Evolutionary conservation across 2,329 filamentous ascomycete species (phyloP).

Genomic region (Colletotrichum tanaceti): DNA sequence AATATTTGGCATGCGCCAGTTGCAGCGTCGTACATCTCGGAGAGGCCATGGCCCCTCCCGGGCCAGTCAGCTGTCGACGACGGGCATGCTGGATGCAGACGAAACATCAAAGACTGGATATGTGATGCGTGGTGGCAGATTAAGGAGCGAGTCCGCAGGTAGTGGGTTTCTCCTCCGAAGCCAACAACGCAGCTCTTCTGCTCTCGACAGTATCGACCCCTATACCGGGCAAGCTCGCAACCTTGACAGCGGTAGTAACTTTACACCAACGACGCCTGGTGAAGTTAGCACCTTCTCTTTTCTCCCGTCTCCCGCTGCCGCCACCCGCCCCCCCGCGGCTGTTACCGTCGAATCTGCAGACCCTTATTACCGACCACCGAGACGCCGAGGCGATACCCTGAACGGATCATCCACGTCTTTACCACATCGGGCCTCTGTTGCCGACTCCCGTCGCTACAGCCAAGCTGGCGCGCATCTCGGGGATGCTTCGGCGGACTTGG

Average conservation of each 20-base stretch:
- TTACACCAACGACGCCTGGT: slow-evolving; percentile 78
- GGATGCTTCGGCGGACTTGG: slow-evolving; percentile 55
- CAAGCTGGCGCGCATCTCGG: slow-evolving; percentile 49
- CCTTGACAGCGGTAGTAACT: slow-evolving; percentile 71
- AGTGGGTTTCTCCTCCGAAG: slow-evolving; percentile 59
- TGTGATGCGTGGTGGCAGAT: slow-evolving; percentile 62
- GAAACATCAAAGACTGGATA: slow-evolving; percentile 73
- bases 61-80: slow-evolving; percentile 84
- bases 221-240: slow-evolving; percentile 59
- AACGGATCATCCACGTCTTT: slow-evolving; percentile 51
- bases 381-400: slow-evolving; percentile 74
- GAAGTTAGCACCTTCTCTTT: slow-evolving; percentile 80
- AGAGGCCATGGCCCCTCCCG: slow-evolving; percentile 71
- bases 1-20: slow-evolving; percentile 90
- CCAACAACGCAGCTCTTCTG: slow-evolving; percentile 66
- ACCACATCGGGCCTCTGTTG: slow-evolving; percentile 46
- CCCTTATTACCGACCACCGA: slow-evolving; percentile 89
- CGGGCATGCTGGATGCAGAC: slow-evolving; percentile 80
- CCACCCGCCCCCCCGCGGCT: slow-evolving; percentile 57
- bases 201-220: slow-evolving; percentile 62
- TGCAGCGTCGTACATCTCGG: slow-evolving; percentile 77
- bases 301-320: slow-evolving; percentile 66
- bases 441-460: slow-evolving; percentile 53
- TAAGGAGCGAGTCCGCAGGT: slow-evolving; percentile 71
- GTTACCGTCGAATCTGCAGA: slow-evolving; percentile 68